Evolutionary conservation across 768 basidiomycete genomes (phyloP), one percentile per base, ranked within the genome.

Genomic region (Lanmaoa rubissima): DNA sequence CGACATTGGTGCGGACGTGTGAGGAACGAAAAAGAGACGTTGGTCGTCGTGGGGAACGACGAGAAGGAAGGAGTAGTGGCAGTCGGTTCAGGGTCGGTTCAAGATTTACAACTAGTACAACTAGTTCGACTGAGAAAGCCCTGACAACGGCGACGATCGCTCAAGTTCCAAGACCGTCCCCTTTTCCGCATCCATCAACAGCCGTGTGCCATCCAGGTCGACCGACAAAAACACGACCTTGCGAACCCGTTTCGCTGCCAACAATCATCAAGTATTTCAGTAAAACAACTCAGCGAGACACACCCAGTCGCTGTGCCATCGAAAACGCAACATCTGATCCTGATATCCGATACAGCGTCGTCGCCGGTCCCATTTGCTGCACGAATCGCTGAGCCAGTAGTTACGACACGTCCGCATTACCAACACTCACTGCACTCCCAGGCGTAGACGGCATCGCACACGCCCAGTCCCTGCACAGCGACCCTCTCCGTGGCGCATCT

Each of bases 291-390:
- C 45, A 51, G 41, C 61, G 64, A 51, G 65, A 64, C 79, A 75
- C 75, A 92, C 91, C 89, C 68, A 93, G 78, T 68, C 92, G 83
- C 72, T 85, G 85, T 46, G 88, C 86, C 86, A 94, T 90, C 55
- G 86, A 75, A 60, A 84, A 72, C 48, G 89, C 83, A 21, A 80
- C 74, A 70, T 90, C 89, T 48, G 82, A 81, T 55, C 74, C 75
- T 32, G 81, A 75, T 28, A 83, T 77, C 57, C 87, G 81, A 73
- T 86, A 87, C 61, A 92, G 72, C 58, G 81, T 76, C 35, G 88
- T 88, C 42, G 81, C 85, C 39, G 84, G 74, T 38, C 61, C 61
- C 5, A 2, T 36, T 35, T 55, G 45, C 57, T 55, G 48, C 49
- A 14, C 21, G 17, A 4, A 5, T 31, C 34, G 26, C 53, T 61